A percentile compares a stretch with the other conserved stretches of the same genome.
phyloP scores from a whole-genome alignment of 2,329 filamentous ascomycete species.

The Claviceps spartinae region DNA sequence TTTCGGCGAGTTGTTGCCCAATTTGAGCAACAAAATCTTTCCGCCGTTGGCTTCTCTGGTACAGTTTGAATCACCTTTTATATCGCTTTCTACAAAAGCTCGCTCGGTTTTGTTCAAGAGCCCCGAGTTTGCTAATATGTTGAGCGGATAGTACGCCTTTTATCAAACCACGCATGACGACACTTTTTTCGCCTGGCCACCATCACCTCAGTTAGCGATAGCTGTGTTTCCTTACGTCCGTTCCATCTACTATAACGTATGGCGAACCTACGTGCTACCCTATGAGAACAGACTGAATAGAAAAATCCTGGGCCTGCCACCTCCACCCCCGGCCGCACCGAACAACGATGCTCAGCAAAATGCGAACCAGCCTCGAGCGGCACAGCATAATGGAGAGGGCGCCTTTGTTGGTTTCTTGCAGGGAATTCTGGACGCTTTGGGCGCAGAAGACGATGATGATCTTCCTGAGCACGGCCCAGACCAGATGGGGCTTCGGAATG shows the following conservation, averaged over 20 bases:
- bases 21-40: slow-evolving; percentile 27
- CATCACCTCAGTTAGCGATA: slow-evolving; percentile 37
- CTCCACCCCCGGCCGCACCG: slow-evolving; percentile 17
- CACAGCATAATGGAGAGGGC: slow-evolving; percentile 12
- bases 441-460: slow-evolving; percentile 17
- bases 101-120: not conserved
- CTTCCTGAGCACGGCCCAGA: slow-evolving; percentile 8
- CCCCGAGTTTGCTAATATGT: not conserved
- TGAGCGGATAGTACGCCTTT: slow-evolving; percentile 29
- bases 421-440: slow-evolving; percentile 22
- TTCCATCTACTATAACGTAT: slow-evolving; percentile 31
- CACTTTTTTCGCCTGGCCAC: slow-evolving; percentile 37
- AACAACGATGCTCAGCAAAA: slow-evolving; percentile 10
- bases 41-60: slow-evolving; percentile 30
- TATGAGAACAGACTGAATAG: slow-evolving; percentile 36
- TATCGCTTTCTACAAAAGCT: no score
- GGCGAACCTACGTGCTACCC: slow-evolving; percentile 30
- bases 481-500: slow-evolving; percentile 5
- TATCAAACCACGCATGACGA: slow-evolving; percentile 31
- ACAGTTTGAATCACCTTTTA: slow-evolving; percentile 9
- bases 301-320: slow-evolving; percentile 27
- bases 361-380: not conserved
- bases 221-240: slow-evolving; percentile 33
- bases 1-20: slow-evolving; percentile 29
- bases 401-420: slow-evolving; percentile 24